These are phyloP conservation scores for Pichia inconspicua DNA, from an alignment of 1,139 yeast species.

Conservation along the genomic window DNA sequence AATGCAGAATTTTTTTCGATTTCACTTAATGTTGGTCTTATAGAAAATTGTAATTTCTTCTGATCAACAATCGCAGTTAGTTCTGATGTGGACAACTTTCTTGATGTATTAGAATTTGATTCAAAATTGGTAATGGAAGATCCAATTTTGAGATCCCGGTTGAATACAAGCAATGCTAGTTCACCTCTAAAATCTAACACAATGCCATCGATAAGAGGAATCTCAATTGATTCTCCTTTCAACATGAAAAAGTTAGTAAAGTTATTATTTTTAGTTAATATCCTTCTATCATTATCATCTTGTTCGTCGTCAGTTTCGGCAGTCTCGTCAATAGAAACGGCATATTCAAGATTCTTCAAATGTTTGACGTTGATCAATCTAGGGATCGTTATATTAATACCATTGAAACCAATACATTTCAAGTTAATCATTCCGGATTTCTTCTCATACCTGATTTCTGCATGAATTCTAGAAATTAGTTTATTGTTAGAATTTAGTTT, in stretches of 20 bases:
- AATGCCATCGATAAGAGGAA: conserved; percentile 51
- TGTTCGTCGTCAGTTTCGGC: conserved; percentile 18
- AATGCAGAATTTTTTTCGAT: conserved; percentile 2
- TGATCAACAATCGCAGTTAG: conserved; percentile 7
- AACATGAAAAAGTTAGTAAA: conserved; percentile 52
- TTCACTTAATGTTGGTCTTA: conserved; percentile 10
- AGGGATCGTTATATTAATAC: conserved; percentile 57
- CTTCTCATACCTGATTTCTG: conserved; percentile 30
- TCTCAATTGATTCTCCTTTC: conserved; percentile 44
- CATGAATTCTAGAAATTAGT: conserved; percentile 63
- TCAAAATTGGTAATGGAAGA: neutral
- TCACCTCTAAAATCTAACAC: conserved; percentile 58
- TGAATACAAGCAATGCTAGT: conserved; percentile 35
- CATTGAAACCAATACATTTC: conserved; percentile 65
- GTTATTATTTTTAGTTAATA: conserved; percentile 35
- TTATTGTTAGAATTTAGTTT: conserved; percentile 47
- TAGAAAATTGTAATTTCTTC: conserved; percentile 9
- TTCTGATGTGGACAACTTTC: conserved; percentile 6
- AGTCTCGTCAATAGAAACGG: conserved; percentile 17
- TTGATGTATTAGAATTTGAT: neutral
- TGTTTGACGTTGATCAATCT: conserved; percentile 25
- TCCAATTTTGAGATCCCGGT: neutral
- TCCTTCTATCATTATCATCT: conserved; percentile 21
- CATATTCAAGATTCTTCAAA: conserved; percentile 29
- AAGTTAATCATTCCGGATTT: conserved; percentile 29